These are phyloP conservation scores for Leccinum boreale DNA, from an alignment of 768 basidiomycete genomes.

Conservation along the genomic window DNA sequence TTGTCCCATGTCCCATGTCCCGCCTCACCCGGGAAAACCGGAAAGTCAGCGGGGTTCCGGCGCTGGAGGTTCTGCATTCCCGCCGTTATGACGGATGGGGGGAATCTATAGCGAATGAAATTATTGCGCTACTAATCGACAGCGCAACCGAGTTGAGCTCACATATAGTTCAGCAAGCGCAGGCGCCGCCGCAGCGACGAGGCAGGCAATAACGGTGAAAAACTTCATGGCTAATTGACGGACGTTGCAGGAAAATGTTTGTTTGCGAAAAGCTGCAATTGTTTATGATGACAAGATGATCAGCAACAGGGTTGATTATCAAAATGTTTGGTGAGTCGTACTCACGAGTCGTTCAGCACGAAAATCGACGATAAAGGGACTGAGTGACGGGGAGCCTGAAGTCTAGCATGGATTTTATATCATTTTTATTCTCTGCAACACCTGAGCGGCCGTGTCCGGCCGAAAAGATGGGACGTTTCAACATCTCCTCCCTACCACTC, in stretches of 20 bases:
- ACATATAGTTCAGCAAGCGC: background rate
- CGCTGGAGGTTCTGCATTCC: no score
- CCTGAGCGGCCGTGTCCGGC: background rate
- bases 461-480: background rate
- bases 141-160: background rate
- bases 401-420: background rate
- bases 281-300: background rate
- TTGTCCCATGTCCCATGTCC: no score
- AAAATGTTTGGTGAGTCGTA: background rate
- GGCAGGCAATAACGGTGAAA: background rate
- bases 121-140: background rate
- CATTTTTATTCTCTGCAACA: background rate
- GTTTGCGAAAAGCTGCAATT: background rate
- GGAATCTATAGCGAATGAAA: background rate
- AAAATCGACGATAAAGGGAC: background rate
- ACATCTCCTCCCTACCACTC: background rate
- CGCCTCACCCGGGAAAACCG: no score
- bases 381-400: background rate
- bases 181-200: background rate
- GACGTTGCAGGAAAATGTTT: background rate
- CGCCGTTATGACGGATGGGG: no score
- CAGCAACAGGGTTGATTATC: background rate
- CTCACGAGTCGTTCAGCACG: background rate
- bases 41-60: no score
- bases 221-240: background rate